Conservation (phyloP, 192 early-diverging fungal genomes). For the Rhizophlyctis rosea region DNA sequence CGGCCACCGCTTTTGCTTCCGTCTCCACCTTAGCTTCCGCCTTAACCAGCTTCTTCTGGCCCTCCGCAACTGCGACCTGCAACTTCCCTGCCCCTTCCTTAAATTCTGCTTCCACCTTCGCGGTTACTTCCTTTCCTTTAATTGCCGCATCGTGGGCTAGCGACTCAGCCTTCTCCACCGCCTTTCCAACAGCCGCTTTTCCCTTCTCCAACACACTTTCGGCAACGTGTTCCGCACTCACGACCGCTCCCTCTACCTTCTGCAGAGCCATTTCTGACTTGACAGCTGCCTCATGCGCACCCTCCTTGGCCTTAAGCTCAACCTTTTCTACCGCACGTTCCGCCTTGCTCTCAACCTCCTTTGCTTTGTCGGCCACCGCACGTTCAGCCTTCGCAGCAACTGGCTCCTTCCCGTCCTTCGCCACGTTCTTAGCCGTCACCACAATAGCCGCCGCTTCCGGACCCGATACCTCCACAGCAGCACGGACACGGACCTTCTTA, state of each 20-base stretch:
- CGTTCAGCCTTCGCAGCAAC: not conserved
- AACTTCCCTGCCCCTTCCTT: too few species aligned
- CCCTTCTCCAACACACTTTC: too few species aligned
- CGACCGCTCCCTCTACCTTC: conserved; percentile 5
- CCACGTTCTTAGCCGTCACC: not conserved
- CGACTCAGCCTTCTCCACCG: not conserved
- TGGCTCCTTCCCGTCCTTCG: conserved; percentile 6
- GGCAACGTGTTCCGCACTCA: not conserved
- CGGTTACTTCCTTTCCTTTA: not conserved
- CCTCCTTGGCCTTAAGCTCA: not conserved
- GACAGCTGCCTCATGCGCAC: conserved; percentile 7
- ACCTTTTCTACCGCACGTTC: not conserved
- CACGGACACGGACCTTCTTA: conserved; percentile 8
- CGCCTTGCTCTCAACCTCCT: not conserved
- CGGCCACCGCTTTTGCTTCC: too few species aligned
- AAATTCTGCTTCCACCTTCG: conserved; percentile 3
- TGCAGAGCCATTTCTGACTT: not conserved
- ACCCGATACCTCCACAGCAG: too few species aligned
- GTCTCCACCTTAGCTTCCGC: too few species aligned
- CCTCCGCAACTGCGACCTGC: too few species aligned
- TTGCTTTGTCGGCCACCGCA: conserved; percentile 4
- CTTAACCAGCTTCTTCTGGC: too few species aligned
- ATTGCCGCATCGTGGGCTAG: not conserved
- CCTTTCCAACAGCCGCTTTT: too few species aligned
- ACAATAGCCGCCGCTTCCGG: too few species aligned